Conservation (phyloP, 2,329 filamentous ascomycete genomes). For the Periconia sp. region DNA sequence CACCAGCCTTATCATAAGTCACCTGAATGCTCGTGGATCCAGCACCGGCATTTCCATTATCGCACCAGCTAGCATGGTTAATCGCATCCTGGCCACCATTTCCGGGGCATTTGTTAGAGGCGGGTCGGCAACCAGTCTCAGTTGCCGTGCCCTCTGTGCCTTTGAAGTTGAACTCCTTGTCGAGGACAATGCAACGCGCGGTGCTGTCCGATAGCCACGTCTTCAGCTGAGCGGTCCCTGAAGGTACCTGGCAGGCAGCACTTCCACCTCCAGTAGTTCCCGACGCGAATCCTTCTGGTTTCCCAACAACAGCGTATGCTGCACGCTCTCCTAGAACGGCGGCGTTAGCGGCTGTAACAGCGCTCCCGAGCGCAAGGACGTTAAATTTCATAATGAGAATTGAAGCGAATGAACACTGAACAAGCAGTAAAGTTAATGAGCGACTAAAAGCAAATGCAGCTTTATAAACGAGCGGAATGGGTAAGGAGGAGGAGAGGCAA, state of each 20-base stretch:
- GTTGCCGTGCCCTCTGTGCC: constrained; percentile 55
- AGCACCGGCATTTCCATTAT: constrained; percentile 59
- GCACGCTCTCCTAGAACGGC: constrained; percentile 19
- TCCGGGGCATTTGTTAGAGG: constrained; percentile 49
- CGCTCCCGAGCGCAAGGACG: constrained; percentile 18
- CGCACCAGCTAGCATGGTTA: constrained; percentile 58
- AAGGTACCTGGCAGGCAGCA: constrained; percentile 57
- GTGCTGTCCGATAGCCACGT: constrained; percentile 59
- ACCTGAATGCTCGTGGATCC: constrained; percentile 47
- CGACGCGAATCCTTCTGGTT: constrained; percentile 53
- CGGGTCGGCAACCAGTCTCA: constrained; percentile 59
- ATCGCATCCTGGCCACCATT: constrained; percentile 63
- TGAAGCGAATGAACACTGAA: not conserved
- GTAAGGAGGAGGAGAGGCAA: not conserved
- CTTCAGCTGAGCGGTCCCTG: constrained; percentile 58
- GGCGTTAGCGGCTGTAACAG: constrained; percentile 14
- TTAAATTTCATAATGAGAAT: constrained; percentile 24
- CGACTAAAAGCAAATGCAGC: not conserved
- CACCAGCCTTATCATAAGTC: constrained; percentile 49
- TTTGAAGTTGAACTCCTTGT: constrained; percentile 59
- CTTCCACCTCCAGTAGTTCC: constrained; percentile 63
- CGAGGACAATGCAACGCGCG: constrained; percentile 60
- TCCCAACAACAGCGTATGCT: constrained; percentile 31
- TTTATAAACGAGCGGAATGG: not conserved
- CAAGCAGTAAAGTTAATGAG: not conserved